Percentiles rank a stretch among this genome's conserved stretches.
These are phyloP conservation scores for Musa troglodytarum DNA, from an alignment of 176 grass and related monocot species.

Conservation along the genomic window DNA sequence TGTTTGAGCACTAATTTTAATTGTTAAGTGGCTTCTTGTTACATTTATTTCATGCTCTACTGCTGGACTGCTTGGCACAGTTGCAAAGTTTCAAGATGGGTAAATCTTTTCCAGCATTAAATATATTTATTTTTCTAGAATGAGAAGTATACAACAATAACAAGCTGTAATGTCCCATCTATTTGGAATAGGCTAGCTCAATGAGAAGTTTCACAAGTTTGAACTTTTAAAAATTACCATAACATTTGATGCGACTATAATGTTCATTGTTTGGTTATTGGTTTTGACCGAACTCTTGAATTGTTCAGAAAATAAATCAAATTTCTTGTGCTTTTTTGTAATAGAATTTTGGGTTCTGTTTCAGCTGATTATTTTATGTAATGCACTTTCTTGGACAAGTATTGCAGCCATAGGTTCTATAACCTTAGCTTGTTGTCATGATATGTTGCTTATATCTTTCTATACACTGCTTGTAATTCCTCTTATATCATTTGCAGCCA, in stretches of 20 bases:
- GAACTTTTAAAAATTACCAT: background rate
- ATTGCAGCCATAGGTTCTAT: background rate
- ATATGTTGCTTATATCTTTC: background rate
- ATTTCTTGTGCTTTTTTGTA: background rate
- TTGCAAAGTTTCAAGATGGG: too few relatives aligned
- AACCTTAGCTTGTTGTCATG: background rate
- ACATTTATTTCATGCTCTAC: too few relatives aligned
- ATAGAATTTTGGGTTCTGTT: background rate
- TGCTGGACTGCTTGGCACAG: too few relatives aligned
- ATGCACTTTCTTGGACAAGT: background rate
- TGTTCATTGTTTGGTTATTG: background rate
- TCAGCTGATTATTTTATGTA: background rate
- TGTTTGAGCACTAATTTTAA: too few relatives aligned
- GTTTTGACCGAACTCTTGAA: background rate
- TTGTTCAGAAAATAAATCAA: background rate
- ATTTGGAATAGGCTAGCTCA: background rate
- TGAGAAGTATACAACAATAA: too few relatives aligned
- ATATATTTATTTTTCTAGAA: too few relatives aligned
- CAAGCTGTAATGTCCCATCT: too few relatives aligned
- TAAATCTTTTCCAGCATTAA: too few relatives aligned
- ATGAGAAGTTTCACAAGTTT: background rate
- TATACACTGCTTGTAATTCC: background rate
- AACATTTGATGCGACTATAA: background rate
- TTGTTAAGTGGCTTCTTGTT: too few relatives aligned
- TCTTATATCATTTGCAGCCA: background rate